These are phyloP conservation scores for Ottelia alismoides DNA, from an alignment of 106 monocot genomes.

Conservation along the genomic window DNA sequence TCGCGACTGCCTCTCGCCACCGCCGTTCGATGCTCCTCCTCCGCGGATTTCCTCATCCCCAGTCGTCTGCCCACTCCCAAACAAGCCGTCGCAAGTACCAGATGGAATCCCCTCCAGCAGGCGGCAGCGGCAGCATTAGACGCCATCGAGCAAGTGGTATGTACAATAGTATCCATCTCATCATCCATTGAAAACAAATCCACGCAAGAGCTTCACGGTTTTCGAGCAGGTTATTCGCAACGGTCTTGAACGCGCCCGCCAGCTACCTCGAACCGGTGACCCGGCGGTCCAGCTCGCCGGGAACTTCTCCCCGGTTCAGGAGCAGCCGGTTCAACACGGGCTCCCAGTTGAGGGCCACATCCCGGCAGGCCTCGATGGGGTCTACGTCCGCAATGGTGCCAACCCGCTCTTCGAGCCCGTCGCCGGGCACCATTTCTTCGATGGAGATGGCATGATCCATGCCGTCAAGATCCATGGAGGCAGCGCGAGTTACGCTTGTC, in stretches of 20 bases:
- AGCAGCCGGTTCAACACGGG: not conserved
- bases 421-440: constrained; percentile 25
- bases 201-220: too few relatives aligned
- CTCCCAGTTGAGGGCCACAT: constrained; percentile 14
- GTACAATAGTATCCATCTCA: too few relatives aligned
- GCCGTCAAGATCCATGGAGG: constrained; percentile 5
- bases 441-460: constrained; percentile 34
- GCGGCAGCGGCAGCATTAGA: not conserved
- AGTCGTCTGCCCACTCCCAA: too few relatives aligned
- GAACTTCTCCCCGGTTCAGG: constrained; percentile 31
- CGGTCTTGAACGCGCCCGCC: not conserved
- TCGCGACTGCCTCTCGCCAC: too few relatives aligned
- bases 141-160: too few relatives aligned
- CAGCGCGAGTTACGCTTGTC: constrained; percentile 6
- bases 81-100: too few relatives aligned
- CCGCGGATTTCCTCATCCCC: too few relatives aligned
- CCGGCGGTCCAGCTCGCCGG: constrained; percentile 25
- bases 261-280: not conserved
- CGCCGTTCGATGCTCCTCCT: too few relatives aligned
- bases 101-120: not conserved
- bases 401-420: constrained; percentile 15
- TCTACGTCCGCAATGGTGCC: constrained; percentile 28
- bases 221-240: not conserved
- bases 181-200: too few relatives aligned
- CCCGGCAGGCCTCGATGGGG: constrained; percentile 3